Evolutionary conservation across 169 alveolate species (phyloP), one percentile per base, ranked within the genome.

Genomic region (Babesia divergens): DNA sequence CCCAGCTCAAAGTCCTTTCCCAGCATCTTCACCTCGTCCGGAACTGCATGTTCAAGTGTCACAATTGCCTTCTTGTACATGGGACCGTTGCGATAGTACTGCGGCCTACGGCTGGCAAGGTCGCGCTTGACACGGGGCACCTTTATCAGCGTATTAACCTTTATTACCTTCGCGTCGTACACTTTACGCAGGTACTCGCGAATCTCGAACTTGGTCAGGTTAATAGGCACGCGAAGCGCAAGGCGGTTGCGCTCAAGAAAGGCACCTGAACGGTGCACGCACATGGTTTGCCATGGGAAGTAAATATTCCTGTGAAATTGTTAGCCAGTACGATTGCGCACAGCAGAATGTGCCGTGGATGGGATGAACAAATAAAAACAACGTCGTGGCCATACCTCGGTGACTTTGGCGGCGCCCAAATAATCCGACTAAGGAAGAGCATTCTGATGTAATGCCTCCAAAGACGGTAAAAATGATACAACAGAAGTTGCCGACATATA

Each of bases 201-300:
- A 51, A 92, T 92, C 81, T 92, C 96, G 59, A 74, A 71, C 81
- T 92, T 92, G 32, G 96, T 92, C 49, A 92, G 65, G 77, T 89
- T 88, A 14, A 92, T 86, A n/a, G 95, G 95, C 13, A 92, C 96
- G 37, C 93, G 56, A 43, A 92, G 65, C 26, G 95, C 95, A 22
- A 92, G 50, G 34, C 96, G 75, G 52, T 91, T 87, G 32, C 87
- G 83, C 80, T 92, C 95, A 52, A 92, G 71, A 56, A 84, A 92
- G 31, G 87, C 85, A 13, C 96, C 96, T 24, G 94, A 80, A 29
- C 89, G 90, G 74, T 91, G 95, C 43, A 92, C 65, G 32, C 84
- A 59, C 59, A 91, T 72, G 28, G 58, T 90, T 18, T 89, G 94
- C 96, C 96, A 92, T 26, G 96, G 96, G 77, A 92, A 92, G 65